phyloP scores from a whole-genome alignment of 2,329 filamentous ascomycete genomes.

The Xylaria arbuscula region DNA sequence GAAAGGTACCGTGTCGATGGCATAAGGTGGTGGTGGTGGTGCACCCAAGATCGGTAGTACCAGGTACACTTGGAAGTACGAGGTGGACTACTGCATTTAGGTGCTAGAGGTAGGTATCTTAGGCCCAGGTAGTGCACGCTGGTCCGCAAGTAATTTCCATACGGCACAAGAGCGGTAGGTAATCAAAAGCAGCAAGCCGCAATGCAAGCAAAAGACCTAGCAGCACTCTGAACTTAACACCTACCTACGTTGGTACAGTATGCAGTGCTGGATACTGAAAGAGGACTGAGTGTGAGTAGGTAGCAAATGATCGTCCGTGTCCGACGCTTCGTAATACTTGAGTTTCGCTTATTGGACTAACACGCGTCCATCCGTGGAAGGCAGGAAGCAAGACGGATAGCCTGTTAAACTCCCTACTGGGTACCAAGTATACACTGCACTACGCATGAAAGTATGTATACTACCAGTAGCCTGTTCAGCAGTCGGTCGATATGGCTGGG shows the following conservation, averaged over 20 bases:
- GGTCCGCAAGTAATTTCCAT: conserved; percentile 31
- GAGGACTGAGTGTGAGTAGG: neutral
- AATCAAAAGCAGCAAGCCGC: conserved; percentile 23
- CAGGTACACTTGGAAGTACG: neutral
- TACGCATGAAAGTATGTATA: neutral
- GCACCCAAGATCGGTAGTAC: conserved; percentile 11
- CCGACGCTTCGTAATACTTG: neutral
- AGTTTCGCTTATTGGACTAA: conserved; percentile 8
- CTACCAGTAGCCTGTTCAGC: conserved; percentile 3
- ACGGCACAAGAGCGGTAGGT: conserved; percentile 25
- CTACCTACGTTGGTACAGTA: neutral
- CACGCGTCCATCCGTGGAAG: conserved; percentile 8
- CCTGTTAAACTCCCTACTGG: neutral
- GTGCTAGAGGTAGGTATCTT: neutral
- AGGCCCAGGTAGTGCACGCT: conserved; percentile 4
- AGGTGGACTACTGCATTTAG: neutral
- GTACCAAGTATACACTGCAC: neutral
- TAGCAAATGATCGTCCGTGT: neutral
- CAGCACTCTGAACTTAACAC: neutral
- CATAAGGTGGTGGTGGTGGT: conserved; percentile 22
- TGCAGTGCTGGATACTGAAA: neutral
- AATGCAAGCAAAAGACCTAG: conserved; percentile 6
- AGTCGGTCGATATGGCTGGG: conserved; percentile 13
- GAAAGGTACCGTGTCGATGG: conserved; percentile 24
- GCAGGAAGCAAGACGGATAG: neutral